Base-by-base conservation (phyloP, 495 filamentous ascomycete genomes). In the Xylaria intraflava region DNA sequence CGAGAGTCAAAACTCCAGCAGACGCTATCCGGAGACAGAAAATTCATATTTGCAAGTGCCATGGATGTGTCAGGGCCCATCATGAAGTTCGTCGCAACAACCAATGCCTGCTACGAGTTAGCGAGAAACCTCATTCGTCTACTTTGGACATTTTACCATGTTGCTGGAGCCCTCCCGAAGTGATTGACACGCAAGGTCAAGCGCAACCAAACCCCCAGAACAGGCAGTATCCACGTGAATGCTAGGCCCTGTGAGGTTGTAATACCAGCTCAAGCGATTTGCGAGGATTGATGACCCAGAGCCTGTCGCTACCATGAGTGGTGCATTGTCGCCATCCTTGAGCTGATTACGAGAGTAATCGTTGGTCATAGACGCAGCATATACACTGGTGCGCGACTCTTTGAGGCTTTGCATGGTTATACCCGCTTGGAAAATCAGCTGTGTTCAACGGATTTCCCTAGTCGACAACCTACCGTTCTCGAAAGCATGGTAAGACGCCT, bases 151-250 rank as follows among this genome's bases (percentile, higher is more conserved):
- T n/a, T 53, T 51, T 52, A 57, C 61, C 29, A 53, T 53, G 2
- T 51, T 53, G 1, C 57, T 58, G n/a, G 70, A 65, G 1, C 70
- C 67, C 26, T 69, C 74, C 73, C 83, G 83, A 2, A 91, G 71
- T 0, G 82, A 78, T 54, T 86, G 88, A 60, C 88, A 90, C 14
- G 88, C 88, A 35, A 87, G 69, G 56, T 90, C 72, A 3, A 73
- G 40, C 0, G 71, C 72, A 9, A 72, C 47, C 49, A 73, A 49
- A 38, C 83, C 86, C 17, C 81, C 85, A 9, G 87, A 90, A 64
- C 88, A 92, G 20, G 88, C 88, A 0, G 88, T 88, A 63, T 90
- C 84, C 24, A 90, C 72, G 38, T 81, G 86, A 58, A 84, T 81
- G 49, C 83, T 64, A 0, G 65, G 66, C 6, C 74, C 71, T 14